Base-by-base conservation (phyloP, 805 yeast genomes). In the Pichia cephalocereana region DNA sequence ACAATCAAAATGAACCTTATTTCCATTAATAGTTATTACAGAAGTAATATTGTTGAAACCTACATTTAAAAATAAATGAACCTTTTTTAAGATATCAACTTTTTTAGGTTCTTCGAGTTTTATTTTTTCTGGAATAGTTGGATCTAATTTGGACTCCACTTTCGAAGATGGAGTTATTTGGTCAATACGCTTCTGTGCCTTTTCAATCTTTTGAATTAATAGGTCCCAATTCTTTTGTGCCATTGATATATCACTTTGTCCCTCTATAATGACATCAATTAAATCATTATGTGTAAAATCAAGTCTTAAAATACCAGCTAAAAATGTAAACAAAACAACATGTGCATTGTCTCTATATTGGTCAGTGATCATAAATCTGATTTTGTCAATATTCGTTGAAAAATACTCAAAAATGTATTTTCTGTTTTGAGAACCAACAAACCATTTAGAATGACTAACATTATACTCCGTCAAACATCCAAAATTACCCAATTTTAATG, bases 1-100 rank as follows among this genome's bases (percentile, higher is more conserved):
- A 17, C 52, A 46, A 36, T 56, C 60, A 17, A 56, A 41, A 43
- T 51, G 52, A 32, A 57, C 14, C 11, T 47, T 55, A 40, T 53
- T 53, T 8, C 47, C 50, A 34, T 54, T 53, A 6, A 50, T 27
- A 18, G 36, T 41, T 8, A 37, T 3, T 5, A 37, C 8, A 1
- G 40, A 27, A 1, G n/a, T 38, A 15, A 54, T 41, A 43, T 50
- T 49, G 12, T 48, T 40, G 11, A 45, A 27, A 12, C 46, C 42
- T 32, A 52, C 36, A 8, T 44, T 40, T 14, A 46, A 46, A 11
- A 38, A 39, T 4, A 47, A 11, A 27, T 45, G 54, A 23, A 48
- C 12, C 11, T 3, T 17, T 18, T 7, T 23, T 15, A 18, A 27
- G 31, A 15, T 26, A 11, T 26, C 14, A 9, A 19, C 1, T 27